Evolutionary conservation across 1,284 basidiomycete species (phyloP), one percentile per base, ranked within the genome.

Genomic region (Ustilago esculenta): DNA sequence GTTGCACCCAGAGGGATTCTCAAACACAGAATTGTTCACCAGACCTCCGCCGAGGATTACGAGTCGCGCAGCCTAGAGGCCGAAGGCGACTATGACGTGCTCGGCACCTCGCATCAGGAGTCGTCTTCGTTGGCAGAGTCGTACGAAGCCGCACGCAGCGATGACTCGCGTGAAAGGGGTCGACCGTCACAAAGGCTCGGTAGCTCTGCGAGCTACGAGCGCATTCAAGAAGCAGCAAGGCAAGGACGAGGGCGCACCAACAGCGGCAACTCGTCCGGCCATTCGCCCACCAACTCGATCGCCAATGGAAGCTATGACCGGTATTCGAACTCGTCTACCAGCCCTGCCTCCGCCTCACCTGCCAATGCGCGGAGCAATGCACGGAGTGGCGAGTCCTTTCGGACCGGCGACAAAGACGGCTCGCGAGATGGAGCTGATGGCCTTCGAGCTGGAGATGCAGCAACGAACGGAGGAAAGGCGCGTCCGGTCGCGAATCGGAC

Each of bases 191-290:
- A 76, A 37, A 37, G 76, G 14, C 48, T 76, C 3, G 73, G 73
- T 11, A 72, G 67, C 45, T 75, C 71, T 12, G 65, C 76, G 11
- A 72, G 68, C 43, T 76, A 77, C 50, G 76, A 77, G 63, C 64
- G 76, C 39, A 65, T 77, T 34, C 76, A 76, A 37, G 73, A 76
- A 15, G 74, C 76, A 7, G 59, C 63, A 6, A 30, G 72, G 29
- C 54, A 57, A 34, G 59, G 59, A 6, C 45, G 67, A 10, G 50
- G 40, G 9, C 50, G 67, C 6, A 68, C 61, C 47, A 72, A 58
- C 53, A 72, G 65, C 37, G 60, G 60, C 32, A 59, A 40, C 41
- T 52, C 55, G 21, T 40, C 59, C 20, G 59, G 59, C 15, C 69
- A 63, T 50, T 68, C 64, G 43, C 69, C 69, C 1, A 72, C 53